phyloP scores from a whole-genome alignment of 768 basidiomycete genomes.

The Tubosaeta sp. region DNA sequence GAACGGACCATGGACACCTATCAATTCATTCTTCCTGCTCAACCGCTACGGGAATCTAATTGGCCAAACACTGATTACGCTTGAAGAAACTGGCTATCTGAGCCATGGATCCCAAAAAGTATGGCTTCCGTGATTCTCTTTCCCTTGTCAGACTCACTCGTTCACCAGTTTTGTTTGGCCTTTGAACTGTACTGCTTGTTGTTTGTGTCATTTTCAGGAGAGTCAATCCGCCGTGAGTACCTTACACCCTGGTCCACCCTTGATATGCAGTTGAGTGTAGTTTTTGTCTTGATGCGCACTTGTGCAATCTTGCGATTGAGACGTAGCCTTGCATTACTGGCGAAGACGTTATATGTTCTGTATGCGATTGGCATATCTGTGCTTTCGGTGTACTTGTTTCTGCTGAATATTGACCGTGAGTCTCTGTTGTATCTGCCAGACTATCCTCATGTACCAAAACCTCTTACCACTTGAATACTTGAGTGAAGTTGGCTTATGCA shows the following conservation, averaged over 20 bases:
- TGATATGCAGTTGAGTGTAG: conserved; percentile 1
- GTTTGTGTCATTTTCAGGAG: neutral
- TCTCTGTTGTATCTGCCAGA: neutral
- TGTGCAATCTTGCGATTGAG: conserved; percentile 21
- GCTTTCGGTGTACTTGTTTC: neutral
- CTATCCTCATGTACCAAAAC: too few relatives aligned
- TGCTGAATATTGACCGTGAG: neutral
- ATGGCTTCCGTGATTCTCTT: neutral
- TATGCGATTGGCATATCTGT: conserved; percentile 1
- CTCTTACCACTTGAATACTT: conserved; percentile 3
- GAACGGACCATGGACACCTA: conserved; percentile 1
- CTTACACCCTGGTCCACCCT: too few relatives aligned
- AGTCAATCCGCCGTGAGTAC: conserved; percentile 13
- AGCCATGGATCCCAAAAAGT: conserved; percentile 9
- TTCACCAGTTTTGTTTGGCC: conserved; percentile 4
- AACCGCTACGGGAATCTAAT: conserved; percentile 15
- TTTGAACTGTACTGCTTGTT: neutral
- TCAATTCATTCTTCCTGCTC: conserved; percentile 9
- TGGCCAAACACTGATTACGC: conserved; percentile 17
- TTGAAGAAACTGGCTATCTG: conserved; percentile 23
- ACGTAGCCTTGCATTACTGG: neutral
- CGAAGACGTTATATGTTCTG: conserved; percentile 7
- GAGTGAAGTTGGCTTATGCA: conserved; percentile 9
- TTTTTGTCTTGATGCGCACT: conserved; percentile 23
- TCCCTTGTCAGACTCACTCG: neutral